Base-by-base conservation (phyloP, 2,329 filamentous ascomycete genomes). In the Cladorrhinum sp. region DNA sequence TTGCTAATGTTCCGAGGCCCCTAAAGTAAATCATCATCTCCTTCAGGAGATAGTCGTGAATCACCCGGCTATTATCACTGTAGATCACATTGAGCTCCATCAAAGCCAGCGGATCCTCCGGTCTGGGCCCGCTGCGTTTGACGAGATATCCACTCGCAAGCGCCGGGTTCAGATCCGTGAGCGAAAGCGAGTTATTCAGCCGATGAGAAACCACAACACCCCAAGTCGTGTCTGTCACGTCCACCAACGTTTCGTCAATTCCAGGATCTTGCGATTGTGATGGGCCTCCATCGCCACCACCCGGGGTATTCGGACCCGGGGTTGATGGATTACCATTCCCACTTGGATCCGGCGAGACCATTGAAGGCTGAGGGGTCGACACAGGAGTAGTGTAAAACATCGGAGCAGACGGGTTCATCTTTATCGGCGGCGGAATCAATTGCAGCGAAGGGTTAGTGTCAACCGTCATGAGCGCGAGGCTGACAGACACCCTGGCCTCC, bases 171-270 rank as follows among this genome's bases (percentile, higher is more conserved):
- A 82, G 72, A 49, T 86, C 83, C 4, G 82, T 75, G 16, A 83
- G 75, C 2, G 81, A 81, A 9, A 78, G 74, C 0, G 85, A 83
- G 68, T 84, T 87, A 72, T 82, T 86, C 16, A 88, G 77, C 14
- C 86, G 80, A 70, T 91, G 88, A 1, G 84, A 81, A 48, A 90
- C 80, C 16, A 95, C 78, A 4, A 90, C 83, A 20, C 87, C 90
- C 87, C 89, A 94, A 0, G 85, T 89, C 64, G 91, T 88, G 68
- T 95, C 91, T 1, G 86, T 86, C 1, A 84, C 74, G 69, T 95
- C 90, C 18, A 90, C 76, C 10, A 96, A 82, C 20, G 88, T 46
- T 0, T 88, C 84, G 60, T 93, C 89, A 1, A 80, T 79, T 52
- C 81, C 75, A 67, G 71, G 36, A 20, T 3, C 23, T 57, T 36